These are phyloP conservation scores for Populus nigra DNA, from an alignment of 345 rosid genomes.

Conservation along the genomic window DNA sequence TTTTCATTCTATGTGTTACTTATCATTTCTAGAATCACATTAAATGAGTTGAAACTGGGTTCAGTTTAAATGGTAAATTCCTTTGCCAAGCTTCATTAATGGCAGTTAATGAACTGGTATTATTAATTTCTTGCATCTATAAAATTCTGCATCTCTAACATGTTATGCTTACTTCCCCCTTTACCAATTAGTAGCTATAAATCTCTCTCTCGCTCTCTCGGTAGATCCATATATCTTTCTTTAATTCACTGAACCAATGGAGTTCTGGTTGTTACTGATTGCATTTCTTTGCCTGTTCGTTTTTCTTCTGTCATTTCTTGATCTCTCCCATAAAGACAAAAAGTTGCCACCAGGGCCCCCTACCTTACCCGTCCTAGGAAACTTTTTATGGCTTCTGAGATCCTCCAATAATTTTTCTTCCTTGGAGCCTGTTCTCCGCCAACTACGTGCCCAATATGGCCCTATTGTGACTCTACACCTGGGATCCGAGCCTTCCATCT, in stretches of 20 bases:
- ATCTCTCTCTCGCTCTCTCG: not conserved
- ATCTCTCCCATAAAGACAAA: not conserved
- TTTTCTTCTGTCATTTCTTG: not conserved
- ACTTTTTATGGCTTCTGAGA: constrained; percentile 3
- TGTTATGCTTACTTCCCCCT: not conserved
- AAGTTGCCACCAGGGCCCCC: constrained; percentile 9
- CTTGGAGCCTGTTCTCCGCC: constrained; percentile 15
- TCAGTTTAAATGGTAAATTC: too few relatives aligned
- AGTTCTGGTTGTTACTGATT: not conserved
- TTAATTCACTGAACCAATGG: not conserved
- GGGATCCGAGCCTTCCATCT: constrained; percentile 19
- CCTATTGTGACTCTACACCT: constrained; percentile 9
- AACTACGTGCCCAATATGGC: constrained; percentile 12
- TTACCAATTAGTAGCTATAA: not conserved
- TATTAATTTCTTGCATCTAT: too few relatives aligned
- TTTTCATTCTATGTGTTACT: too few relatives aligned
- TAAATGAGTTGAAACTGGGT: too few relatives aligned
- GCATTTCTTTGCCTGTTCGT: not conserved
- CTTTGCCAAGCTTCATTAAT: too few relatives aligned
- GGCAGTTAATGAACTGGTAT: too few relatives aligned
- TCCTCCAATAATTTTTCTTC: constrained; percentile 10
- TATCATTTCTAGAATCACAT: too few relatives aligned
- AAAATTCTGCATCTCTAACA: not conserved
- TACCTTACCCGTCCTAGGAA: constrained; percentile 5
- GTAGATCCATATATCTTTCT: not conserved